Conservation (phyloP, 805 yeast genomes). For the Tetrapisispora fleetii region DNA sequence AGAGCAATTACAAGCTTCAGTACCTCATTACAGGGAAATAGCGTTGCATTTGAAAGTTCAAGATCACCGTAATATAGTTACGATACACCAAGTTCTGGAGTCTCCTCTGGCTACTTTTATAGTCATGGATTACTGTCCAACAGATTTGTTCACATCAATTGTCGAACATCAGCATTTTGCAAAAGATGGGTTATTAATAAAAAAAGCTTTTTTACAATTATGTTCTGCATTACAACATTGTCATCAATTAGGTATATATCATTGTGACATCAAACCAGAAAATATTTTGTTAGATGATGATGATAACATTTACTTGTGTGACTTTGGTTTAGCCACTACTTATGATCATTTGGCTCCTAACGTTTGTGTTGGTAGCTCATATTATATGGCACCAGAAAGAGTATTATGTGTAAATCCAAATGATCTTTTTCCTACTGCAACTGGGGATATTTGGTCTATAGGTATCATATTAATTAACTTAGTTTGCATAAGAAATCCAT, state of each 20-base stretch:
- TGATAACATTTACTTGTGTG: slow-evolving; percentile 55
- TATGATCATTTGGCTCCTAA: slow-evolving; percentile 50
- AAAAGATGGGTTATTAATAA: slow-evolving; percentile 40
- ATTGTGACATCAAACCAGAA: slow-evolving; percentile 94
- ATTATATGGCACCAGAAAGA: slow-evolving; percentile 90
- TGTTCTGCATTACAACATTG: slow-evolving; percentile 75
- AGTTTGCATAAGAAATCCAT: slow-evolving; percentile 79
- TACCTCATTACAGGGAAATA: slow-evolving; percentile 50
- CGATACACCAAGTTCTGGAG: slow-evolving; percentile 65
- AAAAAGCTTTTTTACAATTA: slow-evolving; percentile 61
- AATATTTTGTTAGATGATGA: slow-evolving; percentile 65
- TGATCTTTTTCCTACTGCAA: slow-evolving; percentile 43
- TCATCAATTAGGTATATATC: slow-evolving; percentile 77
- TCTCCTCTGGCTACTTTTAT: slow-evolving; percentile 51
- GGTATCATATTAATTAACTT: slow-evolving; percentile 74
- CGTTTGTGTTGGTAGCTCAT: slow-evolving; percentile 77
- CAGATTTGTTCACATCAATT: slow-evolving; percentile 79
- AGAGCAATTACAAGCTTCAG: slow-evolving; percentile 5
- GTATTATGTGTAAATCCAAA: slow-evolving; percentile 20
- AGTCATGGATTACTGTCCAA: slow-evolving; percentile 79
- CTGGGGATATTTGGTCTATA: slow-evolving; percentile 83
- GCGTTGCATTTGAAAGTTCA: slow-evolving; percentile 67
- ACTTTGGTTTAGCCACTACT: slow-evolving; percentile 81
- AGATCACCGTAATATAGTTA: slow-evolving; percentile 65
- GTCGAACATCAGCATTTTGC: slow-evolving; percentile 61